These are phyloP conservation scores for Corymbia citriodora DNA, from an alignment of 441 rosid species.

Conservation along the genomic window DNA sequence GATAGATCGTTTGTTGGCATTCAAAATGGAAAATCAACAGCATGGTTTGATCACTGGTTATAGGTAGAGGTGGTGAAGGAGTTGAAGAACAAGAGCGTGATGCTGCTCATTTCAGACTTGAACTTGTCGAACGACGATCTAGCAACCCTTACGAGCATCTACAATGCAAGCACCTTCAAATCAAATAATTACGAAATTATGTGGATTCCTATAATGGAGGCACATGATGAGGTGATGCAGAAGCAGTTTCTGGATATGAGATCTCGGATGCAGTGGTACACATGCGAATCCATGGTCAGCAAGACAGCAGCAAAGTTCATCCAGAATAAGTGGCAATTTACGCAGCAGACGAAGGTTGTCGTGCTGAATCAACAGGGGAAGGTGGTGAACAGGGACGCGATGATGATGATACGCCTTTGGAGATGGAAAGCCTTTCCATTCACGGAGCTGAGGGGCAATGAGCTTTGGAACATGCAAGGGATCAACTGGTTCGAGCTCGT, in stretches of 20 bases:
- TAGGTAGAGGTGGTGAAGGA: background rate
- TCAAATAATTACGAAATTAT: background rate
- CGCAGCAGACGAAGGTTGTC: background rate
- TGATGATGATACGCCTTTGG: background rate
- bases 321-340: background rate
- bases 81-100: background rate
- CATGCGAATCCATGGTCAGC: background rate
- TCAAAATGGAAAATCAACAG: background rate
- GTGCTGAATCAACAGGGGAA: rapidly evolving
- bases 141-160: background rate
- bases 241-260: background rate
- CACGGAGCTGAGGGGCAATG: rapidly evolving
- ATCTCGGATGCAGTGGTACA: no score
- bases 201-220: background rate
- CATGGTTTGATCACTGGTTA: background rate
- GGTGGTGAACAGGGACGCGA: background rate
- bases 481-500: background rate
- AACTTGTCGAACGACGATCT: background rate
- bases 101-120: background rate
- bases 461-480: rapidly evolving
- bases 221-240: no score
- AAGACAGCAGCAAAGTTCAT: background rate
- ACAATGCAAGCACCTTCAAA: background rate
- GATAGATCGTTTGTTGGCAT: no score
- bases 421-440: background rate